Percentiles rank a stretch among this genome's conserved stretches.
These are phyloP conservation scores for Chaetomiaceae sp. DNA, from an alignment of 2,329 filamentous ascomycete genomes.

Conservation along the genomic window DNA sequence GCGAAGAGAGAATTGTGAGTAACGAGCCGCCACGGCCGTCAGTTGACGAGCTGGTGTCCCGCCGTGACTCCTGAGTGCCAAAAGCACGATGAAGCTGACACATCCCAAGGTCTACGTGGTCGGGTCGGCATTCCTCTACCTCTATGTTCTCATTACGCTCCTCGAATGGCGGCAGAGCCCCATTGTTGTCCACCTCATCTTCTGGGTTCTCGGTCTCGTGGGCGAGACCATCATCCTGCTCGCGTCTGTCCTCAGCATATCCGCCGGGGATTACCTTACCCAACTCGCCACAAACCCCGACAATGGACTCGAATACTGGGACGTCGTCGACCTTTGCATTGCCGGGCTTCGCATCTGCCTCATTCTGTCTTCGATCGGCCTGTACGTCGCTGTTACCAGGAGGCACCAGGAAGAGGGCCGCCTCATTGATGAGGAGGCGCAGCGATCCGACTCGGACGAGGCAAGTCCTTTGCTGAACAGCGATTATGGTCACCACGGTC, in stretches of 20 bases:
- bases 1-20: slow-evolving; percentile 46
- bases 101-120: slow-evolving; percentile 72
- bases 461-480: slow-evolving; percentile 58
- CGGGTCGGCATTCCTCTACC: slow-evolving; percentile 81
- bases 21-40: no score
- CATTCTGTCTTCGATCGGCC: slow-evolving; percentile 40
- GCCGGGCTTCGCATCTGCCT: slow-evolving; percentile 65
- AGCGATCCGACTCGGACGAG: slow-evolving; percentile 45
- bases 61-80: no score
- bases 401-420: slow-evolving; percentile 40
- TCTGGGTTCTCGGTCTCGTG: slow-evolving; percentile 70
- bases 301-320: slow-evolving; percentile 44
- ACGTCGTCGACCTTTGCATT: slow-evolving; percentile 61
- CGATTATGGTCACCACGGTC: slow-evolving; percentile 32
- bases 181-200: slow-evolving; percentile 70
- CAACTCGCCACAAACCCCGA: slow-evolving; percentile 37
- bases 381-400: slow-evolving; percentile 51
- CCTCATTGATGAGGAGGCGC: slow-evolving; percentile 40
- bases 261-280: slow-evolving; percentile 39
- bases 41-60: no score
- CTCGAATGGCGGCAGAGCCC: slow-evolving; percentile 80
- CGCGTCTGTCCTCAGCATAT: slow-evolving; percentile 65
- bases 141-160: slow-evolving; percentile 79
- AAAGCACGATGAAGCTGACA: slow-evolving; percentile 12
- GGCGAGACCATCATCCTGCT: slow-evolving; percentile 70